Base-by-base conservation (phyloP, 2,329 filamentous ascomycete genomes). In the Paracoccidioides brasiliensis region DNA sequence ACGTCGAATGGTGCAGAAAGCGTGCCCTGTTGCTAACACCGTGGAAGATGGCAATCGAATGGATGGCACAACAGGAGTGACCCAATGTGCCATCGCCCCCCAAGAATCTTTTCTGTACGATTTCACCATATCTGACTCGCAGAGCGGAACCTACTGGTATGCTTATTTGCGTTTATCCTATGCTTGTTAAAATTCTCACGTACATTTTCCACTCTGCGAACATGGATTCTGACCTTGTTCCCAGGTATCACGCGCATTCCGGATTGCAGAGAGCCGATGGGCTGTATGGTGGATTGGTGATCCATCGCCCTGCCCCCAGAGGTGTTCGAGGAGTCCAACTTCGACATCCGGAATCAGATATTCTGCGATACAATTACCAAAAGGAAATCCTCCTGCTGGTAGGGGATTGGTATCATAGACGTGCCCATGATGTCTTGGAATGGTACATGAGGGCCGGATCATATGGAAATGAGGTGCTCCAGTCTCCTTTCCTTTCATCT, bases 81-180 rank as follows among this genome's bases (percentile, higher is more conserved):
- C 82, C 0, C 86, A 89, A 66, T 89, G 86, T 61, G 67, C 77
- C 1, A 83, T 89, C 57, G 74, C 76, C 0, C 78, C 85, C 0
- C 85, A 85, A 3, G 70, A 72, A 7, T 63, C 61, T n/a, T 74
- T 73, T 57, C 63, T 66, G 44, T 75, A 75, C 56, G 66, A 71
- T 35, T 64, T 77, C 62, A 71, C 67, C 6, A 68, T 72, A 38
- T 64, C 69, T 1, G 46, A 59, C 7, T 59, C 68, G 40, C 71
- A 75, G 59, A 68, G 67, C 53, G 73, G 73, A 4, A 76, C 74
- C 0, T 77, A 74, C 57, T 78, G 76, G 76, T 78, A 66, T 56
- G 10, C 38, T n/a, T 32, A 10, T 12, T 22, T 22, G 22, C 22
- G 22, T 22, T 22, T 22, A 22, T 28, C 7, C 14, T n/a, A 33